Evolutionary conservation across 805 yeast species (phyloP).

Genomic region (Dipodascopsis tothii): DNA sequence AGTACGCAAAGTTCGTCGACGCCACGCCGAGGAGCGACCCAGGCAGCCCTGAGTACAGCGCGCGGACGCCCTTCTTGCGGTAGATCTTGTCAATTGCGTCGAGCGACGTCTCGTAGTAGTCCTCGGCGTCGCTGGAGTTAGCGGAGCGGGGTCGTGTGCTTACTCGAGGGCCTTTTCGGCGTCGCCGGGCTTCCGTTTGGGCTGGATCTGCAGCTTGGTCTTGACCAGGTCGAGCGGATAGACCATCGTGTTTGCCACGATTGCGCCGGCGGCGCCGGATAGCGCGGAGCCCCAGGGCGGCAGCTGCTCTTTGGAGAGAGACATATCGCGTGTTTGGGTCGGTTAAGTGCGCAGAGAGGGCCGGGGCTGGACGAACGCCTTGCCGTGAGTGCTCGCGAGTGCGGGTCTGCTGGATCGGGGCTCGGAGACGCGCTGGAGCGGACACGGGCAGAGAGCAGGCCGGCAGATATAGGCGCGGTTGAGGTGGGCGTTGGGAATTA

Average conservation of each 20-base stretch:
- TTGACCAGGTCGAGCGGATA: slow-evolving; percentile 76
- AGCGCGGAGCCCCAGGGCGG: slow-evolving; percentile 73
- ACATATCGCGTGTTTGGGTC: no score
- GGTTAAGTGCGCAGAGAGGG: no score
- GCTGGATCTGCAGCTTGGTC: slow-evolving; percentile 68
- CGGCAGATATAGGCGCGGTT: no score
- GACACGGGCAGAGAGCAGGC: no score
- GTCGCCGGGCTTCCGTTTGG: slow-evolving; percentile 8
- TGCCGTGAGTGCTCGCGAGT: no score
- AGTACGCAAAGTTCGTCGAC: slow-evolving; percentile 72
- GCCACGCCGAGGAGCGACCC: slow-evolving; percentile 66
- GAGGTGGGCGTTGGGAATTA: no score
- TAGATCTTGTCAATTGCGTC: slow-evolving; percentile 59
- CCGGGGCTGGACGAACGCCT: no score
- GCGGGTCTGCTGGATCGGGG: no score
- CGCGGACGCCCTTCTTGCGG: slow-evolving; percentile 50
- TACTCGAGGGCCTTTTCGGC: slow-evolving; percentile 39
- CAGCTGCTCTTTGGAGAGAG: slow-evolving; percentile 18
- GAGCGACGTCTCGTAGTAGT: slow-evolving; percentile 46
- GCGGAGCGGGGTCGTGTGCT: slow-evolving; percentile 49
- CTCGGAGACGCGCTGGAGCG: no score
- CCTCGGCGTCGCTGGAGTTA: slow-evolving; percentile 4
- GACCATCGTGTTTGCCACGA: slow-evolving; percentile 66
- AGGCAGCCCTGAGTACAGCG: slow-evolving; percentile 65
- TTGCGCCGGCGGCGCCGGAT: slow-evolving; percentile 76